A percentile compares a stretch with the other conserved stretches of the same genome.
These are phyloP conservation scores for Fusarium sarcochroum DNA, from an alignment of 2,329 filamentous ascomycete genomes.

Conservation along the genomic window DNA sequence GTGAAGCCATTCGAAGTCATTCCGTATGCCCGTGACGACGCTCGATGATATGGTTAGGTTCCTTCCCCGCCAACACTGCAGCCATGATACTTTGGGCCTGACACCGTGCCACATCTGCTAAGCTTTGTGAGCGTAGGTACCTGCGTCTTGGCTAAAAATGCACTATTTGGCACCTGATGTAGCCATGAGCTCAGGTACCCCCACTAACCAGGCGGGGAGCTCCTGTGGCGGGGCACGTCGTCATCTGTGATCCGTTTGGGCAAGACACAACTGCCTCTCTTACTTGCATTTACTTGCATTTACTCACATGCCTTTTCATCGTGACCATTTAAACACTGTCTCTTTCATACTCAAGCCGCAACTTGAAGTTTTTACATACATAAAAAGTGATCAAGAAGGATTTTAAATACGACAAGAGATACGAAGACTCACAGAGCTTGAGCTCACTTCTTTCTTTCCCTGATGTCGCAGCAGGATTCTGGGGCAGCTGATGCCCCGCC, in stretches of 20 bases:
- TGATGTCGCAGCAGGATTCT: conserved; percentile 45
- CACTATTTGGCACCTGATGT: neutral
- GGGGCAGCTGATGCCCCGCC: conserved; percentile 44
- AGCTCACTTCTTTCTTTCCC: conserved; percentile 13
- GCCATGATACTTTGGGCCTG: conserved; percentile 10
- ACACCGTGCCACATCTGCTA: conserved; percentile 11
- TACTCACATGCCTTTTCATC: conserved; percentile 35
- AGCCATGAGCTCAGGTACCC: conserved; percentile 24
- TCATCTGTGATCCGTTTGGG: conserved; percentile 44
- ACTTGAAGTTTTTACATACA: neutral
- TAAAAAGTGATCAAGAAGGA: neutral
- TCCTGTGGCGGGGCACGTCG: conserved; percentile 46
- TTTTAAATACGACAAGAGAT: neutral
- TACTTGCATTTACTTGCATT: conserved; percentile 18
- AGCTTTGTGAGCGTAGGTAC: conserved; percentile 16
- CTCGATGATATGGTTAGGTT: conserved; percentile 9
- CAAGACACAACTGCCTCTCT: conserved; percentile 32
- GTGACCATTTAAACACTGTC: conserved; percentile 19
- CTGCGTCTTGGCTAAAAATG: conserved; percentile 1
- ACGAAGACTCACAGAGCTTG: neutral
- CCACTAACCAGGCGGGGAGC: conserved; percentile 27
- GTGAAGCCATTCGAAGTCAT: conserved; percentile 18
- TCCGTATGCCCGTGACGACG: conserved; percentile 36
- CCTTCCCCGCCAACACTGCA: conserved; percentile 17
- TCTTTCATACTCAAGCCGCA: conserved; percentile 3